These are phyloP conservation scores for Cladosporium cucumerinum DNA, from an alignment of 2,329 filamentous ascomycete species.

Conservation along the genomic window DNA sequence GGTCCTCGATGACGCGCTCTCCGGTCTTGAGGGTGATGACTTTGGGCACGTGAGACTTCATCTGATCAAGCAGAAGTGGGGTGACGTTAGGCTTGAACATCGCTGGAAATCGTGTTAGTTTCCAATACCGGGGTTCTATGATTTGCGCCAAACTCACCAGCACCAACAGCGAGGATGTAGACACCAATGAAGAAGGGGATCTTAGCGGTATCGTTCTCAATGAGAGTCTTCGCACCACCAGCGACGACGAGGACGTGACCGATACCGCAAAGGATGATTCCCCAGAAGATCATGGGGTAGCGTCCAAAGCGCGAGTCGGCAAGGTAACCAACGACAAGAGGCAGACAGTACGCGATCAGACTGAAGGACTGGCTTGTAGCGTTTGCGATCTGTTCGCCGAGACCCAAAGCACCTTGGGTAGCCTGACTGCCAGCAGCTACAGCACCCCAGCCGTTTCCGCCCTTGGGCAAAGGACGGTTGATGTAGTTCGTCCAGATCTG, in stretches of 20 bases:
- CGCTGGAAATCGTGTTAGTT: slow-evolving; percentile 56
- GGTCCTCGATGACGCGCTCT: slow-evolving; percentile 46
- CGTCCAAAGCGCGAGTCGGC: slow-evolving; percentile 24
- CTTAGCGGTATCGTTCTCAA: slow-evolving; percentile 13
- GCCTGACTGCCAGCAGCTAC: slow-evolving; percentile 29
- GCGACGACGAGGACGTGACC: slow-evolving; percentile 21
- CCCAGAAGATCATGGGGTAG: slow-evolving; percentile 22
- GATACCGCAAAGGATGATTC: slow-evolving; percentile 22
- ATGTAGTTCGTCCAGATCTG: slow-evolving; percentile 52
- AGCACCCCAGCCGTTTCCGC: slow-evolving; percentile 33
- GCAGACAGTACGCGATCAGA: slow-evolving; percentile 49
- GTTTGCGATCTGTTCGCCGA: slow-evolving; percentile 52
- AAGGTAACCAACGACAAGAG: slow-evolving; percentile 38
- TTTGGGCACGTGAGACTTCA: slow-evolving; percentile 36
- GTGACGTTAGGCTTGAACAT: slow-evolving; percentile 77
- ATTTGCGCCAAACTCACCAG: slow-evolving; percentile 71
- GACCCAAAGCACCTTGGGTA: slow-evolving; percentile 54
- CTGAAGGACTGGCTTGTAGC: slow-evolving; percentile 52
- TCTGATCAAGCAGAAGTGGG: slow-evolving; percentile 47
- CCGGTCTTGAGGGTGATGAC: slow-evolving; percentile 35
- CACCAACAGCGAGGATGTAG: slow-evolving; percentile 52
- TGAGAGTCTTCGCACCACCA: slow-evolving; percentile 53
- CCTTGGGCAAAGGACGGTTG: slow-evolving; percentile 53
- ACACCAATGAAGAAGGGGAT: slow-evolving; percentile 58
- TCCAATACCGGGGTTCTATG: slow-evolving; percentile 51